phyloP scores from a whole-genome alignment of 352 stramenopile species.

The Globisporangium okanoganense region DNA sequence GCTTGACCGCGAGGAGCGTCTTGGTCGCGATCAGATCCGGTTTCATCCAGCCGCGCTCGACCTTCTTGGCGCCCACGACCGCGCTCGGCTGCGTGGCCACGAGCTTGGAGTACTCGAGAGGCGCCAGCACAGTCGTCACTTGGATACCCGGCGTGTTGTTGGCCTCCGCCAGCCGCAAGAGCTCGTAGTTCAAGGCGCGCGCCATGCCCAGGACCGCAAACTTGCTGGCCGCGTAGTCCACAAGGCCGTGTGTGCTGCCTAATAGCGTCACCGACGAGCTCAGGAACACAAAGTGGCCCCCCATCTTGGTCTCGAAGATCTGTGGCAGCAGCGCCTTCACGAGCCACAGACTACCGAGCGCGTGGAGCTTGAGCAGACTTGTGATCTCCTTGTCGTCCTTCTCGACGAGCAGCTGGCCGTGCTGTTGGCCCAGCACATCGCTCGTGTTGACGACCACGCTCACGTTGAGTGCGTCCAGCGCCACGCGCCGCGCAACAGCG shows the following conservation, averaged over 20 bases:
- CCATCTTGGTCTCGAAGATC: conserved; percentile 9
- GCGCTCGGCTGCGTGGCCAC: background rate
- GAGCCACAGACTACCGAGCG: conserved; percentile 14
- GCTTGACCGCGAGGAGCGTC: conserved; percentile 14
- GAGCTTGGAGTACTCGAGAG: conserved; percentile 12
- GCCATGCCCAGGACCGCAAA: conserved; percentile 12
- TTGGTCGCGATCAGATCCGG: conserved; percentile 9
- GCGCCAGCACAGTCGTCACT: conserved; percentile 12
- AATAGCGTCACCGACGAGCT: conserved; percentile 15
- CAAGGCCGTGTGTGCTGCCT: conserved; percentile 1
- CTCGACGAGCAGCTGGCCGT: background rate
- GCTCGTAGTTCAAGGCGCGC: conserved; percentile 12
- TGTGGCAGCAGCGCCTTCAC: conserved; percentile 12
- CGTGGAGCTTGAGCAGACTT: conserved; percentile 4
- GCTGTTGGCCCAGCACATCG: conserved; percentile 1
- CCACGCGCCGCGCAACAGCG: background rate
- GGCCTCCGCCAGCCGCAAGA: background rate
- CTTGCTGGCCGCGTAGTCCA: conserved; percentile 19
- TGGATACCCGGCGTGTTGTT: conserved; percentile 1
- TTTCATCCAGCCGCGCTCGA: conserved; percentile 14
- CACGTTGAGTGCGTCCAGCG: background rate
- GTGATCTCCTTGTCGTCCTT: conserved; percentile 5
- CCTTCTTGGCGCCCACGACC: background rate
- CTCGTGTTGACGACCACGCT: conserved; percentile 13
- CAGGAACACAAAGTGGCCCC: conserved; percentile 17